A percentile compares a stretch with the other conserved stretches of the same genome.
phyloP scores from a whole-genome alignment of 2,329 filamentous ascomycete species.

The Botrytis fabae region DNA sequence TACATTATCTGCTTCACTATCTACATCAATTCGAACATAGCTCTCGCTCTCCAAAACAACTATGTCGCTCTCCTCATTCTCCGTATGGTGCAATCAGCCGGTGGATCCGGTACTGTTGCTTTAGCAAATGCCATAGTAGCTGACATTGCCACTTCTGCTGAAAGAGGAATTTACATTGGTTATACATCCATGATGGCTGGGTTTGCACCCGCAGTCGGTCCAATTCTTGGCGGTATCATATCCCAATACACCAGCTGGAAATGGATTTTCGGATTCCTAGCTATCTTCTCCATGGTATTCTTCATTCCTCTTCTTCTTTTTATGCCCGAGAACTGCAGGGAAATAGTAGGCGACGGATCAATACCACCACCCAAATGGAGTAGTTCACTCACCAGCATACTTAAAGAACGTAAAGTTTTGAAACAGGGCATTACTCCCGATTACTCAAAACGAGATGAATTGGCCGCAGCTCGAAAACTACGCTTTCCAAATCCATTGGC shows the following conservation, averaged over 20 bases:
- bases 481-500: slow-evolving; percentile 45
- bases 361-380: slow-evolving; percentile 57
- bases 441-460: slow-evolving; percentile 28
- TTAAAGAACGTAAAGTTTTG: slow-evolving; percentile 27
- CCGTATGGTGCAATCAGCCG: slow-evolving; percentile 52
- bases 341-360: slow-evolving; percentile 56
- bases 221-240: slow-evolving; percentile 35
- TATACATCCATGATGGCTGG: slow-evolving; percentile 58
- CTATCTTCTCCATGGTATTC: slow-evolving; percentile 29
- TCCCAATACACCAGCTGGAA: slow-evolving; percentile 33
- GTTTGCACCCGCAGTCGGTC: slow-evolving; percentile 42
- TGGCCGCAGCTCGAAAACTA: slow-evolving; percentile 33
- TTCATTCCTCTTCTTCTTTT: slow-evolving; percentile 34
- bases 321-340: slow-evolving; percentile 55
- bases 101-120: slow-evolving; percentile 59
- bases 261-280: slow-evolving; percentile 53
- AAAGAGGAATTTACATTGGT: slow-evolving; percentile 66
- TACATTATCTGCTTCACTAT: slow-evolving; percentile 55
- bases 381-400: slow-evolving; percentile 47
- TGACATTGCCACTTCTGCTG: slow-evolving; percentile 61
- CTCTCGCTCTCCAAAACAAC: slow-evolving; percentile 51
- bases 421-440: slow-evolving; percentile 27
- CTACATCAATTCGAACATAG: slow-evolving; percentile 56
- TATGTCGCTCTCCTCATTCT: slow-evolving; percentile 54
- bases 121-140: slow-evolving; percentile 60